Conservation (phyloP, 257 asterid species). For the Solanum chmielewskii region DNA sequence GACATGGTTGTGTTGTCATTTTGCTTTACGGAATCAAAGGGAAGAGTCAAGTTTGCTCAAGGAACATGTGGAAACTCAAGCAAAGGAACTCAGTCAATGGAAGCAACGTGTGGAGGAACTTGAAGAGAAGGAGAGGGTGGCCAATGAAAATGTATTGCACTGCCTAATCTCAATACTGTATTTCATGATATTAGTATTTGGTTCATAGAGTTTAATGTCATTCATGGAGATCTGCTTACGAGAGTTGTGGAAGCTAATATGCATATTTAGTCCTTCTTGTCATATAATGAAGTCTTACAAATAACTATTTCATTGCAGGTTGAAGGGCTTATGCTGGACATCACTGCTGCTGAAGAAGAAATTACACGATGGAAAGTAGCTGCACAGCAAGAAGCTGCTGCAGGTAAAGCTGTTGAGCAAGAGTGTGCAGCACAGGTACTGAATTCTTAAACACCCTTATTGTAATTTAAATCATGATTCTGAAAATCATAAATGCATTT, state of each 20-base stretch:
- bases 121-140: slow-evolving; percentile 88
- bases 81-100: slow-evolving; percentile 73
- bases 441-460: neutral
- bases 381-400: slow-evolving; percentile 97
- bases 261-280: neutral
- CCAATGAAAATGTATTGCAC: slow-evolving; percentile 68
- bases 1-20: neutral
- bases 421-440: slow-evolving; percentile 67
- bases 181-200: neutral
- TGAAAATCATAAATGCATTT: neutral
- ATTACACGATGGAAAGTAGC: slow-evolving; percentile 90
- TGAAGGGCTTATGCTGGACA: slow-evolving; percentile 95
- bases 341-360: slow-evolving; percentile 92
- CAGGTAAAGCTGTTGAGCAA: slow-evolving; percentile 87
- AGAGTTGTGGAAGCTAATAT: neutral
- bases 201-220: neutral
- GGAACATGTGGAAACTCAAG: slow-evolving; percentile 67
- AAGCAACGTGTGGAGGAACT: slow-evolving; percentile 74
- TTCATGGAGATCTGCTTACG: neutral
- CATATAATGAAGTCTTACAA: neutral
- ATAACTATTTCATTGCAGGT: slow-evolving; percentile 30
- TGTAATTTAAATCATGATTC: neutral
- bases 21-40: slow-evolving; percentile 45
- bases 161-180: neutral
- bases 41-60: slow-evolving; percentile 67